These are phyloP conservation scores for Heracleum sosnowskyi DNA, from an alignment of 129 eudicot genomes.

Conservation along the genomic window DNA sequence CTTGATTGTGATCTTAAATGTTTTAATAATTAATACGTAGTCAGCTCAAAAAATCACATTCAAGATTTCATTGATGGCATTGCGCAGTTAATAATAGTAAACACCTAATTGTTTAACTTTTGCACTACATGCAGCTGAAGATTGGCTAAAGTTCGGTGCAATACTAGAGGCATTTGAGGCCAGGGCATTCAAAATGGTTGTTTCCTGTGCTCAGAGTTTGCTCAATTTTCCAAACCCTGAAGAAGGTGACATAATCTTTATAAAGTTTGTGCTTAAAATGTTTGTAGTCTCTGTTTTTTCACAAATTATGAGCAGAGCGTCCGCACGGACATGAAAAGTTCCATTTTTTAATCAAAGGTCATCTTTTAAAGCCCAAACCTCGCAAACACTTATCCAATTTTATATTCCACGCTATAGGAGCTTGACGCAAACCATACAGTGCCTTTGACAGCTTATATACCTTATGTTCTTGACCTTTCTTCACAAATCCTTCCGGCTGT, in stretches of 20 bases:
- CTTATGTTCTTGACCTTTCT: no score
- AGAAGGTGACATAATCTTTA: constrained; percentile 50
- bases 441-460: no score
- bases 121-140: constrained; percentile 54
- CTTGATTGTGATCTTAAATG: neutral
- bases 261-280: neutral
- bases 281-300: neutral
- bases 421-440: no score
- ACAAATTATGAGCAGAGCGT: neutral
- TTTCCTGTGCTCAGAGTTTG: constrained; percentile 47
- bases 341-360: no score
- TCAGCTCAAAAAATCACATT: neutral
- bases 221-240: constrained; percentile 69
- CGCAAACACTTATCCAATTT: no score
- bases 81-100: neutral
- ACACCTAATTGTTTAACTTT: neutral
- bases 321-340: neutral
- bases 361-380: no score
- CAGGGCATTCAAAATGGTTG: constrained; percentile 83
- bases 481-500: no score
- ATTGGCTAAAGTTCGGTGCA: constrained; percentile 58
- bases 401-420: no score
- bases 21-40: neutral
- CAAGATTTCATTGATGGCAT: neutral
- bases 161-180: constrained; percentile 86